phyloP scores from a whole-genome alignment of 140 eudicot genomes.

The Oenanthe javanica region DNA sequence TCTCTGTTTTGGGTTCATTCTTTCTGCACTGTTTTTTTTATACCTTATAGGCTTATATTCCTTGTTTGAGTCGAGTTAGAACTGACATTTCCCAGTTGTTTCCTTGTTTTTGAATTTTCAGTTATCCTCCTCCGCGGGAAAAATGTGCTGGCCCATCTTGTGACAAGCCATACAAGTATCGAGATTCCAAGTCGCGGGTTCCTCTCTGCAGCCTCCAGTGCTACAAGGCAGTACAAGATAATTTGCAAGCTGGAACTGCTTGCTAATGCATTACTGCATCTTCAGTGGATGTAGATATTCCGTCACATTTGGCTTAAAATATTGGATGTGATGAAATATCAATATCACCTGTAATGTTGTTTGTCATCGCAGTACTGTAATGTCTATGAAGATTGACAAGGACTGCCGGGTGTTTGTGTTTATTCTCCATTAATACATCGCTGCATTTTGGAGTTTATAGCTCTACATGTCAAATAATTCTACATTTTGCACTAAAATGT shows the following conservation, averaged over 20 bases:
- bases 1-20: neutral
- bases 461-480: neutral
- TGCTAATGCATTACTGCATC: slow-evolving; percentile 18
- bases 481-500: too few relatives aligned
- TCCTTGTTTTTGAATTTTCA: slow-evolving; percentile 21
- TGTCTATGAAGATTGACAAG: neutral
- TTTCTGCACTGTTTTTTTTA: neutral
- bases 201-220: slow-evolving; percentile 97
- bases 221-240: slow-evolving; percentile 66
- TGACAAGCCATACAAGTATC: slow-evolving; percentile 68
- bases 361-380: neutral
- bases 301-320: slow-evolving; percentile 5
- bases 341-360: neutral
- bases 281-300: neutral
- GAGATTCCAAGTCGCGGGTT: slow-evolving; percentile 78
- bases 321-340: neutral
- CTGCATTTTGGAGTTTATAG: neutral
- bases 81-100: neutral
- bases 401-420: neutral
- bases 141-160: slow-evolving; percentile 92
- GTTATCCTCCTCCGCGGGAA: slow-evolving; percentile 91
- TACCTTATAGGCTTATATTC: neutral
- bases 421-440: neutral
- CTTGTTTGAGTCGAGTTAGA: neutral
- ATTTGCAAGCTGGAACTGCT: slow-evolving; percentile 33